These are phyloP conservation scores for Pseudogymnoascus destructans DNA, from an alignment of 2,329 filamentous ascomycete genomes.

Conservation along the genomic window DNA sequence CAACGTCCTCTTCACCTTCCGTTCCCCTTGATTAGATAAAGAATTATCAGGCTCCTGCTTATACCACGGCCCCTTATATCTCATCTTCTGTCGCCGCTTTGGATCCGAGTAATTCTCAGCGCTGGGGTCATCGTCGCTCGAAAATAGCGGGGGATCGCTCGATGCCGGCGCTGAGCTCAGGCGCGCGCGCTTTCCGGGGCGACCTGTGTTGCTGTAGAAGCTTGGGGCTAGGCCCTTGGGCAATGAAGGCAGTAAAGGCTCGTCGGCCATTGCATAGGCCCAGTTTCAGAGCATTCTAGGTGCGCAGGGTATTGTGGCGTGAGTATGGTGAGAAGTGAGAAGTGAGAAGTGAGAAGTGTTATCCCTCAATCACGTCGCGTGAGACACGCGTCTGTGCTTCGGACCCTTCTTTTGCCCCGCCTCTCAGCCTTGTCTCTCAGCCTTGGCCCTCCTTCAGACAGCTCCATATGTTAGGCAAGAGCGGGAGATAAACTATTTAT, in stretches of 20 bases:
- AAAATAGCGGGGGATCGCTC: constrained; percentile 59
- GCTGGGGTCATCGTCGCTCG: constrained; percentile 56
- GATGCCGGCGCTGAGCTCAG: constrained; percentile 33
- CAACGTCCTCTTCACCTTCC: constrained; percentile 36
- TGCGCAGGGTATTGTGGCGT: background rate
- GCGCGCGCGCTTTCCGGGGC: constrained; percentile 30
- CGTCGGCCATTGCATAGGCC: constrained; percentile 25
- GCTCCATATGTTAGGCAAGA: background rate
- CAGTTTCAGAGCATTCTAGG: background rate
- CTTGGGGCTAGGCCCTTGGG: constrained; percentile 19
- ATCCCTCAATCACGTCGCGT: constrained; percentile 8
- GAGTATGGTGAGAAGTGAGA: background rate
- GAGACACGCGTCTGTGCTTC: constrained; percentile 7
- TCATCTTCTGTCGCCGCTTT: constrained; percentile 41
- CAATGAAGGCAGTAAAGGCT: constrained; percentile 28
- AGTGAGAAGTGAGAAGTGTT: constrained; percentile 8
- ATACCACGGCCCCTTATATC: constrained; percentile 56
- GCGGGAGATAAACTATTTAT: background rate
- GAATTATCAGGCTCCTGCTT: constrained; percentile 37
- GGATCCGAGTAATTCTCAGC: constrained; percentile 49
- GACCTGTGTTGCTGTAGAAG: constrained; percentile 13
- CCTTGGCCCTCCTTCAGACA: background rate
- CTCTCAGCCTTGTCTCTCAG: background rate
- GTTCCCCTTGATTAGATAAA: constrained; percentile 11
- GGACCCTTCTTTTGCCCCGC: background rate